These are phyloP conservation scores for Pleoardoris graminearum DNA, from an alignment of 2,329 filamentous ascomycete species.

Conservation along the genomic window DNA sequence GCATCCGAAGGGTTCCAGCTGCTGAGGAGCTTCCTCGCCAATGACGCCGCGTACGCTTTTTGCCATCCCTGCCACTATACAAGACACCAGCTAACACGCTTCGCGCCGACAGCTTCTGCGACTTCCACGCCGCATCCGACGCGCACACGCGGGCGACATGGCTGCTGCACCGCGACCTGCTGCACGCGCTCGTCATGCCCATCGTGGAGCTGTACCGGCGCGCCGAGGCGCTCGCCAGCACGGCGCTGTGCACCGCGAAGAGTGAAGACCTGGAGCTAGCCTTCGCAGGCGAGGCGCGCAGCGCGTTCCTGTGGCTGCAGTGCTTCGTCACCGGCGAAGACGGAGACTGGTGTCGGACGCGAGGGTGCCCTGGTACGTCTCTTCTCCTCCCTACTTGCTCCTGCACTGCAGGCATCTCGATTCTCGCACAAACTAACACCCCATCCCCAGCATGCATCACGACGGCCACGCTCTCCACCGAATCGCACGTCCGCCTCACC, in stretches of 20 bases:
- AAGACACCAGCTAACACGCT: not conserved
- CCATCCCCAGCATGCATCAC: constrained; percentile 52
- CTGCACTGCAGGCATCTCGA: too few species aligned
- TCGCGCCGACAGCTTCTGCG: constrained; percentile 48
- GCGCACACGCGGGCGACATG: constrained; percentile 44
- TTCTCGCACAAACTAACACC: too few species aligned
- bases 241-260: constrained; percentile 52
- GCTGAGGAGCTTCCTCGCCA: constrained; percentile 48
- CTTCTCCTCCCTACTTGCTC: too few species aligned
- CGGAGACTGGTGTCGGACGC: constrained; percentile 60
- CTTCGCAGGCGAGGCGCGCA: constrained; percentile 59
- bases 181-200: constrained; percentile 62
- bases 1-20: constrained; percentile 50
- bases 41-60: constrained; percentile 46
- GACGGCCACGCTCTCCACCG: constrained; percentile 50
- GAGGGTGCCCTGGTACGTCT: constrained; percentile 55
- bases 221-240: constrained; percentile 57
- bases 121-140: constrained; percentile 43
- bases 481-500: constrained; percentile 52
- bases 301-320: constrained; percentile 62
- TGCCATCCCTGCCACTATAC: not conserved
- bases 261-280: constrained; percentile 60
- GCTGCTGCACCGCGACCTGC: constrained; percentile 61
- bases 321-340: constrained; percentile 59
- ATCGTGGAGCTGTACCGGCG: constrained; percentile 60